Evolutionary conservation across 108 stramenopile species (phyloP).

Genomic region (Conticribra guillardii): DNA sequence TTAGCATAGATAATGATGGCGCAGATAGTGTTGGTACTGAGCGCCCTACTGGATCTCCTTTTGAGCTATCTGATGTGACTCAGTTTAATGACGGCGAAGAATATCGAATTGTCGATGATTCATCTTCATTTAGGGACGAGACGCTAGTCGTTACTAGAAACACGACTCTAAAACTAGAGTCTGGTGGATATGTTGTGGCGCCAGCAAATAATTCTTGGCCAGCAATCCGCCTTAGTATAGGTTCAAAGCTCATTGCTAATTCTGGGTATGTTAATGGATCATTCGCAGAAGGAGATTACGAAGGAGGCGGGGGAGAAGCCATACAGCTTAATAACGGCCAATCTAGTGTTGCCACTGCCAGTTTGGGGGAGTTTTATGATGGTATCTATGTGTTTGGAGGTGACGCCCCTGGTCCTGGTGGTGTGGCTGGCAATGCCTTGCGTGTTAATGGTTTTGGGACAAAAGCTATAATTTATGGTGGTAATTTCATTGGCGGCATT

Average conservation of each 20-base stretch:
- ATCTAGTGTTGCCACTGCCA: conserved; percentile 12
- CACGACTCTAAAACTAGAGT: conserved; percentile 12
- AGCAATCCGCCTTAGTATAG: conserved; percentile 26
- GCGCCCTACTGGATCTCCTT: conserved; percentile 19
- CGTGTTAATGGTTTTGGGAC: conserved; percentile 36
- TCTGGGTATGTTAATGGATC: conserved; percentile 18
- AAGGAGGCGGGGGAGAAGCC: conserved; percentile 18
- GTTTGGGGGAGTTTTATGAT: conserved; percentile 26
- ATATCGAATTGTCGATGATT: conserved; percentile 9
- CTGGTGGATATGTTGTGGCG: conserved; percentile 17
- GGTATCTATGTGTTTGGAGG: conserved; percentile 27
- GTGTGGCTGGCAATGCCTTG: conserved; percentile 32
- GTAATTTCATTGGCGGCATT: conserved; percentile 24
- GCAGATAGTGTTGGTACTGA: neutral
- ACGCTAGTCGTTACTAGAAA: conserved; percentile 19
- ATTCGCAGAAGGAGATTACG: conserved; percentile 10
- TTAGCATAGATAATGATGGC: no score
- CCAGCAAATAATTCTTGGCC: conserved; percentile 30
- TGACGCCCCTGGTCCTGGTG: conserved; percentile 11
- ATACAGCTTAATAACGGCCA: conserved; percentile 31
- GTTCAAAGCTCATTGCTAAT: conserved; percentile 14
- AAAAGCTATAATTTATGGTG: conserved; percentile 29
- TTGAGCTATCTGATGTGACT: conserved; percentile 25
- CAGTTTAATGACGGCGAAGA: conserved; percentile 21
- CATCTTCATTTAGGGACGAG: conserved; percentile 23